A percentile compares a stretch with the other conserved stretches of the same genome.
Conservation (phyloP, 495 filamentous ascomycete species). For the Penicillium cosmopolitanum region DNA sequence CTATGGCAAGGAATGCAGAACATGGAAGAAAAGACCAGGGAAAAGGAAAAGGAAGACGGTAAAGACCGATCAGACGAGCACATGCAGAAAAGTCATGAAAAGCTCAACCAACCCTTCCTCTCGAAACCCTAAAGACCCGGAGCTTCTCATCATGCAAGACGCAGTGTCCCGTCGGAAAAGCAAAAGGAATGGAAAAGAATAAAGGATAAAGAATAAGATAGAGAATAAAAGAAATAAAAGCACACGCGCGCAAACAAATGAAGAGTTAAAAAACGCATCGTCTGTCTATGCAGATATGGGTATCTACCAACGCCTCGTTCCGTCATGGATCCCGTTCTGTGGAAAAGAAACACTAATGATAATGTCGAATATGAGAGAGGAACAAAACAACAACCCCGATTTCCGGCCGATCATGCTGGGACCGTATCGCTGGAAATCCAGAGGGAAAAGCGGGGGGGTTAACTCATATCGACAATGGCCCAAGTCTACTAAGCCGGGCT, state of each 20-base stretch:
- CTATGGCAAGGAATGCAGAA: constrained; percentile 5
- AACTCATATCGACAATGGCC: constrained; percentile 38
- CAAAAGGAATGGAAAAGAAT: not conserved
- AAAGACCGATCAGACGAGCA: constrained; percentile 27
- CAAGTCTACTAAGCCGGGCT: constrained; percentile 42
- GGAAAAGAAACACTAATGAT: constrained; percentile 25
- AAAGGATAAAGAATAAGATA: constrained; percentile 25
- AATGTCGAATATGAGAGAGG: constrained; percentile 29
- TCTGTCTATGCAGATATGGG: constrained; percentile 48
- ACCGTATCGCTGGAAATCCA: constrained; percentile 20
- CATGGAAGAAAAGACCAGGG: constrained; percentile 10
- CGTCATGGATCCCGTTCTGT: constrained; percentile 46
- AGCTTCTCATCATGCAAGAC: not conserved
- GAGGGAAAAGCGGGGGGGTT: constrained; percentile 23
- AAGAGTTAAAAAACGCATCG: constrained; percentile 32
- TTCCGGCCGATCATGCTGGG: constrained; percentile 28
- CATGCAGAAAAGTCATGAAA: constrained; percentile 5
- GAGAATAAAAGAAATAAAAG: constrained; percentile 13
- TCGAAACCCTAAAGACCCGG: not conserved
- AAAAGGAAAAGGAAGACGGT: constrained; percentile 26
- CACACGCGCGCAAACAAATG: constrained; percentile 33
- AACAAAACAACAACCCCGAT: constrained; percentile 20
- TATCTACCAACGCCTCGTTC: constrained; percentile 58
- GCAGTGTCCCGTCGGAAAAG: not conserved
- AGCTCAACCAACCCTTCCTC: constrained; percentile 16